Evolutionary conservation across 2,329 filamentous ascomycete species (phyloP).

Genomic region (Onygenales sp.): DNA sequence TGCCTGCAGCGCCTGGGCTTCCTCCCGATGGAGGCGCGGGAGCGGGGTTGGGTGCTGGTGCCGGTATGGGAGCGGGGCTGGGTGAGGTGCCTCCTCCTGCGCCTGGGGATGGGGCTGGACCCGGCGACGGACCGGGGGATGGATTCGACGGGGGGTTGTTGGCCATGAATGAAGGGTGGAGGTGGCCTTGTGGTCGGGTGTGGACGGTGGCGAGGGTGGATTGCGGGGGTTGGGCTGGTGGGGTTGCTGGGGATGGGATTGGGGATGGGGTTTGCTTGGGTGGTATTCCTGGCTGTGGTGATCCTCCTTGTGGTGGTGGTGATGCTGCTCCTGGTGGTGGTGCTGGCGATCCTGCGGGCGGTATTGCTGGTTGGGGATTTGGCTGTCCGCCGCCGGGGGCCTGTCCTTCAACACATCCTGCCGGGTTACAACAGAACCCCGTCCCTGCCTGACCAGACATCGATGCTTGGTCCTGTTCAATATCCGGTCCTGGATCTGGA

Average conservation of each 20-base stretch:
- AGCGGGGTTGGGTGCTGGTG: background rate
- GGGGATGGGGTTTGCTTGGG: background rate
- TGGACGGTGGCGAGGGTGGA: no score
- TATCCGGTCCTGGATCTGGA: conserved; percentile 7
- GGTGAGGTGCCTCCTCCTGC: background rate
- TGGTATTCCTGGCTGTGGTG: background rate
- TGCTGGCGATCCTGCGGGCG: background rate
- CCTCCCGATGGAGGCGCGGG: background rate
- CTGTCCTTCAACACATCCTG: background rate
- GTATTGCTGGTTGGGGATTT: background rate
- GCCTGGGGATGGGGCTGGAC: no score
- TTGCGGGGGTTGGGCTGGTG: no score
- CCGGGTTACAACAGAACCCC: no score
- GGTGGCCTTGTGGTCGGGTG: no score
- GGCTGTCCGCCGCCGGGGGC: background rate
- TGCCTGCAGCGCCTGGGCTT: background rate
- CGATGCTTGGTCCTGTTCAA: conserved; percentile 5
- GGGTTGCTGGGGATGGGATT: background rate
- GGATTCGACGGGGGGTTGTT: no score
- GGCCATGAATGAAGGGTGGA: no score
- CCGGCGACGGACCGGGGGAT: no score
- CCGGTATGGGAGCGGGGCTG: background rate
- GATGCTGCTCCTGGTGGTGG: background rate
- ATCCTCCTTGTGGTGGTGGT: background rate
- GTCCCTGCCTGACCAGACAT: no score